A percentile compares a stretch with the other conserved stretches of the same genome.
Evolutionary conservation across 805 yeast genomes (phyloP).

Genomic region (Danielia reshetovae): DNA sequence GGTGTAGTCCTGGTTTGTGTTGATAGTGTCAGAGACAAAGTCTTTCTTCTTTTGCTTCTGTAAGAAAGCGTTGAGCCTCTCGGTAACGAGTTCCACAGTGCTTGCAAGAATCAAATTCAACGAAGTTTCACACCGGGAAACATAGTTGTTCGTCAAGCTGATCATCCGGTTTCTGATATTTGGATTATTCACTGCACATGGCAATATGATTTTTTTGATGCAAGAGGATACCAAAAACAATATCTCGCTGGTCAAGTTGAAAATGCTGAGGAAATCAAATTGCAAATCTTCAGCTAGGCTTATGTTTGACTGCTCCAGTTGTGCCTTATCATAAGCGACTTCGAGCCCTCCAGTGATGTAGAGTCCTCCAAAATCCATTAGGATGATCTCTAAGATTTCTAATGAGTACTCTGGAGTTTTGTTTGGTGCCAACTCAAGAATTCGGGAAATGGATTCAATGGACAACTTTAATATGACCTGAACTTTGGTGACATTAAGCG

Average conservation of each 20-base stretch:
- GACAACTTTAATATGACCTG: slow-evolving; percentile 65
- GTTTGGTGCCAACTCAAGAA: slow-evolving; percentile 66
- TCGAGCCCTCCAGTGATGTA: slow-evolving; percentile 77
- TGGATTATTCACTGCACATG: slow-evolving; percentile 63
- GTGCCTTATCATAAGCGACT: slow-evolving; percentile 50
- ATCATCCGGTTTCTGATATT: slow-evolving; percentile 55
- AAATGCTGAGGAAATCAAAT: slow-evolving; percentile 45
- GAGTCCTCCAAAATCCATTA: slow-evolving; percentile 67
- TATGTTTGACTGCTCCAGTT: slow-evolving; percentile 28
- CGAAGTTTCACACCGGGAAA: slow-evolving; percentile 59
- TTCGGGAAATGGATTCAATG: slow-evolving; percentile 71
- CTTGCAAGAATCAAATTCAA: slow-evolving; percentile 62
- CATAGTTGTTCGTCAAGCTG: slow-evolving; percentile 56
- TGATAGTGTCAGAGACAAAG: slow-evolving; percentile 43
- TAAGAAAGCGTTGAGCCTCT: slow-evolving; percentile 43
- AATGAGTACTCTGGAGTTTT: slow-evolving; percentile 59
- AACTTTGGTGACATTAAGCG: slow-evolving; percentile 43
- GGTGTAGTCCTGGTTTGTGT: slow-evolving; percentile 54
- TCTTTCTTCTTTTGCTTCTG: slow-evolving; percentile 75
- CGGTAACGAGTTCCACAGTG: slow-evolving; percentile 49
- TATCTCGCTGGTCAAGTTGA: slow-evolving; percentile 55
- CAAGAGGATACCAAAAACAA: slow-evolving; percentile 65
- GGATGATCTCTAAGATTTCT: slow-evolving; percentile 62
- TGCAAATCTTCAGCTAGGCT: slow-evolving; percentile 28
- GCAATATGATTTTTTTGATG: slow-evolving; percentile 69